A percentile compares a stretch with the other conserved stretches of the same genome.
These are phyloP conservation scores for Fraxinus pennsylvanica DNA, from an alignment of 257 asterid genomes.

Conservation along the genomic window DNA sequence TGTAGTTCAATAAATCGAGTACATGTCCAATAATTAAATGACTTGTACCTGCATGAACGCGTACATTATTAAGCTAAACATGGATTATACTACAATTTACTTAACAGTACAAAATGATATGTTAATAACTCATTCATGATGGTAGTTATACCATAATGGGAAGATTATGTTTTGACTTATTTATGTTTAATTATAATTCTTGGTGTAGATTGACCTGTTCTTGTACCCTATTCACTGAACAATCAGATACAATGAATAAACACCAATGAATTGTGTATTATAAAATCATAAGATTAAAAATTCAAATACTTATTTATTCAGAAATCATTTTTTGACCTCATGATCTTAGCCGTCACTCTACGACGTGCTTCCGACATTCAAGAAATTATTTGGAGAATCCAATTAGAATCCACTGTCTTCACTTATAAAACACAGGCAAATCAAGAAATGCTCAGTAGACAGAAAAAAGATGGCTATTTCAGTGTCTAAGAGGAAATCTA, in stretches of 20 bases:
- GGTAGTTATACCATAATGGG: conserved; percentile 14
- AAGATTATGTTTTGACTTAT: not conserved
- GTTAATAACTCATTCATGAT: conserved; percentile 9
- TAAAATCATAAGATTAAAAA: conserved; percentile 3
- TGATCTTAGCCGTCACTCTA: not conserved
- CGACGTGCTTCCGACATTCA: conserved; percentile 40
- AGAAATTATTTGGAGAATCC: conserved; percentile 11
- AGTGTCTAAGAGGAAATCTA: conserved; percentile 46
- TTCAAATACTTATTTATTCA: conserved; percentile 7
- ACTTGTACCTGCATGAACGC: not conserved
- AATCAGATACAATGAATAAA: conserved; percentile 14
- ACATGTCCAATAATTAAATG: not conserved
- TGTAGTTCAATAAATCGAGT: too few species aligned
- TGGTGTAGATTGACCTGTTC: conserved; percentile 25
- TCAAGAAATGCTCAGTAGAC: not conserved
- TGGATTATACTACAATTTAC: not conserved
- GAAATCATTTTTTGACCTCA: not conserved
- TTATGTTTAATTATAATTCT: not conserved
- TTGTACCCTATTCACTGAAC: not conserved
- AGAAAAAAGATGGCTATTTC: conserved; percentile 37
- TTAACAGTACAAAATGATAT: not conserved
- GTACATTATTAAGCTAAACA: too few species aligned
- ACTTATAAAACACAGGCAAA: conserved; percentile 22
- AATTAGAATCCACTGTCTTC: not conserved
- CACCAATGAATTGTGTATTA: not conserved